A percentile compares a stretch with the other conserved stretches of the same genome.
phyloP scores from a whole-genome alignment of 768 basidiomycete genomes.

The Leucocoprinus birnbaumii region DNA sequence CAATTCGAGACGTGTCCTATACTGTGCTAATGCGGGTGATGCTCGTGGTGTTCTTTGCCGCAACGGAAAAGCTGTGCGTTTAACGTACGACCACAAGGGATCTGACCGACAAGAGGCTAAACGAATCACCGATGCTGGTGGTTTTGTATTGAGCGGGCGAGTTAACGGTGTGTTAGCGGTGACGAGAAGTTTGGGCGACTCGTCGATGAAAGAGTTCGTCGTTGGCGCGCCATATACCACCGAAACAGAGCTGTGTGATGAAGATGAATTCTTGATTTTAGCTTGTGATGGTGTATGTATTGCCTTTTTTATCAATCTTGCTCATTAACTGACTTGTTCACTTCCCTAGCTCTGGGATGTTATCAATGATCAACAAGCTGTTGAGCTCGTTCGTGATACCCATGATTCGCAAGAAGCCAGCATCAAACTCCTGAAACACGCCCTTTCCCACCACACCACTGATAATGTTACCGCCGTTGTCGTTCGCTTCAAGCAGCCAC shows the following conservation, averaged over 20 bases:
- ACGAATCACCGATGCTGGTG: constrained; percentile 95
- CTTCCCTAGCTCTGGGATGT: constrained; percentile 89
- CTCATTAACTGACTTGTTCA: constrained; percentile 12
- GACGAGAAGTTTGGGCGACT: constrained; percentile 92
- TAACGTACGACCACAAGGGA: constrained; percentile 99
- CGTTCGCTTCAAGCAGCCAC: constrained; percentile 65
- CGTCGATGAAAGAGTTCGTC: constrained; percentile 99
- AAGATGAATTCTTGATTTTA: constrained; percentile 92
- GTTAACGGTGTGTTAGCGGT: constrained; percentile 98
- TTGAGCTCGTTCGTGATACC: constrained; percentile 75
- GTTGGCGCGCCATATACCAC: constrained; percentile 98
- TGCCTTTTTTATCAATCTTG: constrained; percentile 3
- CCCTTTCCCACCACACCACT: constrained; percentile 83
- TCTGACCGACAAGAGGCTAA: constrained; percentile 97
- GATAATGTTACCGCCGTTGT: constrained; percentile 95
- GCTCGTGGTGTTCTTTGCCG: constrained; percentile 93
- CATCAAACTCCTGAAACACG: constrained; percentile 72
- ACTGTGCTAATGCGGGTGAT: constrained; percentile 96
- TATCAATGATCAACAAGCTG: constrained; percentile 83
- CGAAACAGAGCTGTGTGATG: constrained; percentile 87
- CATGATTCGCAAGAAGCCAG: constrained; percentile 83
- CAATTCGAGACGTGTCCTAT: constrained; percentile 71
- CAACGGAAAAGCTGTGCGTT: constrained; percentile 82
- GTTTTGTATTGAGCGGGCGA: constrained; percentile 97
- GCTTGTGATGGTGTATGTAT: constrained; percentile 94